phyloP scores from a whole-genome alignment of 176 grass and related monocot species.

The Carex kokanica region DNA sequence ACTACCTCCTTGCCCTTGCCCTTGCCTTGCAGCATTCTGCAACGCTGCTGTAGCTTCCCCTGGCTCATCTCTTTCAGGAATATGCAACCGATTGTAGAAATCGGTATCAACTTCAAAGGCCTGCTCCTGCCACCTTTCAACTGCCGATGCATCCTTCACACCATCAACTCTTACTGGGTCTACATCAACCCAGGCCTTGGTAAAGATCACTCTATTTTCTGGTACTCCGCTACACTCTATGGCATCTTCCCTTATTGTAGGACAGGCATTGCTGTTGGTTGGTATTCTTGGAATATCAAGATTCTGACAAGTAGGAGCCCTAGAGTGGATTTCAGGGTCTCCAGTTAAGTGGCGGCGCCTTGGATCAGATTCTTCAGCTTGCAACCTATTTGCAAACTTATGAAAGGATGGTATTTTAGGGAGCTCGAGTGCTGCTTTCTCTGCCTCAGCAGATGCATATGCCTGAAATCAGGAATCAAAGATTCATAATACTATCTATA shows the following conservation, averaged over 20 bases:
- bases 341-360: constrained; percentile 59
- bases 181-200: constrained; percentile 86
- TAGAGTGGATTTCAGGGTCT: constrained; percentile 64
- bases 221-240: constrained; percentile 47
- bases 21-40: background rate
- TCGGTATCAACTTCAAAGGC: constrained; percentile 90
- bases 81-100: constrained; percentile 69
- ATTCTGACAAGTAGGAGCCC: constrained; percentile 73
- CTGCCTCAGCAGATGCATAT: constrained; percentile 87
- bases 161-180: constrained; percentile 70
- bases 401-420: constrained; percentile 98
- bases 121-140: constrained; percentile 96
- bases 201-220: constrained; percentile 50
- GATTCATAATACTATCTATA: background rate
- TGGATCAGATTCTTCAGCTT: constrained; percentile 69
- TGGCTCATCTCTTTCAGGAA: constrained; percentile 74
- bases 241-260: constrained; percentile 57
- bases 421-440: constrained; percentile 63
- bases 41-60: constrained; percentile 24
- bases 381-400: constrained; percentile 71
- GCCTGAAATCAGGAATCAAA: constrained; percentile 47
- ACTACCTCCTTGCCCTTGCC: constrained; percentile 63
- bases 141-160: constrained; percentile 81
- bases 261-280: constrained; percentile 55
- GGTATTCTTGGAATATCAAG: constrained; percentile 66